These are phyloP conservation scores for Phytophthora lateralis DNA, from an alignment of 352 stramenopile genomes.

Conservation along the genomic window DNA sequence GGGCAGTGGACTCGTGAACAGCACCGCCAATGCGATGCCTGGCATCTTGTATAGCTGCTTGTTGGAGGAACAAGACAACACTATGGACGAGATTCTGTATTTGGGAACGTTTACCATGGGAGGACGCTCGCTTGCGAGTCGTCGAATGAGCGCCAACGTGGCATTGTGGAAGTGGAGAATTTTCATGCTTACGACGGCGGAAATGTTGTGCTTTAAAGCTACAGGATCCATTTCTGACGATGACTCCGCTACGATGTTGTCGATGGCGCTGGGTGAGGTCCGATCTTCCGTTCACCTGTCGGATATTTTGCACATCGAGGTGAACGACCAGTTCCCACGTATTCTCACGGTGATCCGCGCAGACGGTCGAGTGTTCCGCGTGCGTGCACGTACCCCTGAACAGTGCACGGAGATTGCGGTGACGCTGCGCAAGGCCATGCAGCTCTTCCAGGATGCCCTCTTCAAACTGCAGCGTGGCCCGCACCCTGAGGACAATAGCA, in stretches of 20 bases:
- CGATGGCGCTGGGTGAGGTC: conserved; percentile 64
- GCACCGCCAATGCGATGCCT: conserved; percentile 35
- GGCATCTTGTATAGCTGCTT: conserved; percentile 78
- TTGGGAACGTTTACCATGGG: conserved; percentile 81
- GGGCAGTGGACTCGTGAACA: conserved; percentile 22
- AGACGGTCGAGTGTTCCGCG: conserved; percentile 73
- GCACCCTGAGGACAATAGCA: conserved; percentile 67
- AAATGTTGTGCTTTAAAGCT: conserved; percentile 82
- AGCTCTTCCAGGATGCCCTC: conserved; percentile 74
- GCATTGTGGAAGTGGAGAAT: conserved; percentile 81
- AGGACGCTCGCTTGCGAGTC: conserved; percentile 68
- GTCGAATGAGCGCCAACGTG: conserved; percentile 74
- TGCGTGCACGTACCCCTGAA: conserved; percentile 66
- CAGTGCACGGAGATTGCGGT: conserved; percentile 67
- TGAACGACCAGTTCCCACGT: conserved; percentile 70
- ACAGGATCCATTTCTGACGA: conserved; percentile 38
- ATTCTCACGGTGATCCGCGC: conserved; percentile 79
- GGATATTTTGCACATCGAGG: conserved; percentile 79
- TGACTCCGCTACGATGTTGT: conserved; percentile 30
- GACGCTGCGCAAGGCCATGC: conserved; percentile 58
- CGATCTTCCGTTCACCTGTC: conserved; percentile 74
- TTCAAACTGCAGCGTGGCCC: conserved; percentile 70
- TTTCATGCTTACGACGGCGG: conserved; percentile 76
- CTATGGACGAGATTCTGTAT: conserved; percentile 78
- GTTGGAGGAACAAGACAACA: conserved; percentile 80